phyloP scores from a whole-genome alignment of 2,329 filamentous ascomycete genomes.

The Xylariaceae sp. region DNA sequence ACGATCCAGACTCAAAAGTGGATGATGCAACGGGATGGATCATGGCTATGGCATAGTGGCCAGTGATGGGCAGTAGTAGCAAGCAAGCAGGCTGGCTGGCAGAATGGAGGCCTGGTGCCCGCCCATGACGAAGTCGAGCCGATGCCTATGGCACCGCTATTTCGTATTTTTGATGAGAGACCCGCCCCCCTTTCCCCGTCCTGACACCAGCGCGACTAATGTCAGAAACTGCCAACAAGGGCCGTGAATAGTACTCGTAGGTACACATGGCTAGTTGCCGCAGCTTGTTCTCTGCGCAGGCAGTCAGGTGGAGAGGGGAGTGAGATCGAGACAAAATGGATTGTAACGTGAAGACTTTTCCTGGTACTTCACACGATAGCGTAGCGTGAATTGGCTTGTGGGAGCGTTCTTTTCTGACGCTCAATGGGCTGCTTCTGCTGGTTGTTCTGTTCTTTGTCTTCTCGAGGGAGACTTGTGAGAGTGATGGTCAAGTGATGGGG shows the following conservation, averaged over 20 bases:
- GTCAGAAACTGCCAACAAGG: conserved; percentile 6
- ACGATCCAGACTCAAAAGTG: conserved; percentile 8
- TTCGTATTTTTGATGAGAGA: conserved; percentile 11
- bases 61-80: too few relatives aligned
- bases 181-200: conserved; percentile 8
- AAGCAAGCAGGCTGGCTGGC: background rate
- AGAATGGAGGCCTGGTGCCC: background rate
- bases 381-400: too few relatives aligned
- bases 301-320: background rate
- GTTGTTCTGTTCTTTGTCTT: background rate
- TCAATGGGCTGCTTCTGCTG: background rate
- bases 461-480: too few relatives aligned
- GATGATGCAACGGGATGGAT: conserved; percentile 5
- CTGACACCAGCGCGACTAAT: conserved; percentile 3
- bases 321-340: background rate
- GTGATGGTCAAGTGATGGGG: background rate
- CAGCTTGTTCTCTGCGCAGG: background rate
- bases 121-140: conserved; percentile 6
- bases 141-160: conserved; percentile 5
- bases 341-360: background rate
- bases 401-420: too few relatives aligned
- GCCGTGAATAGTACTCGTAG: background rate
- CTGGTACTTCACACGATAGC: background rate
- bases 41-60: too few relatives aligned
- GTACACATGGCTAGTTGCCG: background rate